These are phyloP conservation scores for Chlorella variabilis DNA, from an alignment of 163 green algal species.

Conservation along the genomic window DNA sequence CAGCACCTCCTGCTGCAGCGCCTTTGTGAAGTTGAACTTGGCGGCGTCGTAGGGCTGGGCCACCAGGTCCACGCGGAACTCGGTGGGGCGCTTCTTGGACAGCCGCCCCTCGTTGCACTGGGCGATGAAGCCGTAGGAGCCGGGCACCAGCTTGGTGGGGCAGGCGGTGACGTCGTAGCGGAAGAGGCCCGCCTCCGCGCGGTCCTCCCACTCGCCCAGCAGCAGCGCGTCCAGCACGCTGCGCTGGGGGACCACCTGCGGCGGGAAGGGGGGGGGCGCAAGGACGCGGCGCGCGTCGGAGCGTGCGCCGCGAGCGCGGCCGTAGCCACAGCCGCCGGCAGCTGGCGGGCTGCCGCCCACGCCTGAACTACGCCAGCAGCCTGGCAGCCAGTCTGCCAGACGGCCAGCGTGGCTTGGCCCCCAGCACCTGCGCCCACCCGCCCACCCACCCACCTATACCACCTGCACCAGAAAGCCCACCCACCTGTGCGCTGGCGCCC, in stretches of 20 bases:
- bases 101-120: slow-evolving; percentile 97
- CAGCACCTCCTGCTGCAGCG: slow-evolving; percentile 79
- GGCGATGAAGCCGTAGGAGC: slow-evolving; percentile 91
- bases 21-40: slow-evolving; percentile 99
- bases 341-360: no score
- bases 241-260: slow-evolving; percentile 35
- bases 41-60: slow-evolving; percentile 88
- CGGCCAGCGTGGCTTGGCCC: no score
- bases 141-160: slow-evolving; percentile 84
- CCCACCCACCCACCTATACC: neutral
- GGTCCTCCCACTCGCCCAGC: slow-evolving; percentile 87
- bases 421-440: no score
- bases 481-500: neutral
- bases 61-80: slow-evolving; percentile 94
- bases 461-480: no score
- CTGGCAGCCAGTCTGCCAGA: no score
- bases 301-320: no score
- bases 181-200: slow-evolving; percentile 85
- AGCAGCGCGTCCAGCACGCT: slow-evolving; percentile 76
- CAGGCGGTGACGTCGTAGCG: slow-evolving; percentile 94
- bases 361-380: no score
- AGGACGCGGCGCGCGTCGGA: no score
- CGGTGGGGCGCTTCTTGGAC: slow-evolving; percentile 97
- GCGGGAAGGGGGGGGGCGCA: neutral
- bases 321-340: no score